A percentile compares a stretch with the other conserved stretches of the same genome.
Conservation (phyloP, 371 early-diverging fungal genomes). For the Mortierella sp. region DNA sequence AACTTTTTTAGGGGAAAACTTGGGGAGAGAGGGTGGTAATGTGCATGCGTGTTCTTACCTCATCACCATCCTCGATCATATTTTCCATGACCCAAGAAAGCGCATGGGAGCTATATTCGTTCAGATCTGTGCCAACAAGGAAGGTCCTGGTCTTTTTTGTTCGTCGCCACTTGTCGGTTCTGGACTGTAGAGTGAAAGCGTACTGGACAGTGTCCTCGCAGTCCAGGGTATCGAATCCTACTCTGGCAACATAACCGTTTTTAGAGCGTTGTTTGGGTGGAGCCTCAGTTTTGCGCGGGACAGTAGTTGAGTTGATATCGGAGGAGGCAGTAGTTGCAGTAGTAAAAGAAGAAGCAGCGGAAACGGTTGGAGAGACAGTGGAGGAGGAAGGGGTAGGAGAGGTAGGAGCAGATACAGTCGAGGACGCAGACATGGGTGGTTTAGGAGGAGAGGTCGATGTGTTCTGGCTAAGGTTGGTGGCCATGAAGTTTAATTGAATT, state of each 20-base stretch:
- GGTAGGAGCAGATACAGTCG: background rate
- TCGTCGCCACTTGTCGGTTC: slow-evolving; percentile 62
- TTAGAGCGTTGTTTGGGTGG: slow-evolving; percentile 41
- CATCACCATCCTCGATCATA: slow-evolving; percentile 74
- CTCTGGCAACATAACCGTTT: slow-evolving; percentile 63
- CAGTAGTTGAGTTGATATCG: background rate
- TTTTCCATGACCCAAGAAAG: slow-evolving; percentile 69
- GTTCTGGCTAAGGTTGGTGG: background rate
- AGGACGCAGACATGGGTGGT: background rate
- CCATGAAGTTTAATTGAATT: background rate
- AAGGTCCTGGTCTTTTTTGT: slow-evolving; percentile 65
- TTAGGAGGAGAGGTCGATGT: background rate
- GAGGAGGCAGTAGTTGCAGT: background rate
- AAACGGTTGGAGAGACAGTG: background rate
- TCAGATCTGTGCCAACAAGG: slow-evolving; percentile 71
- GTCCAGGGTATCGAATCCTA: slow-evolving; percentile 72
- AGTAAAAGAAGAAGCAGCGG: slow-evolving; percentile 6
- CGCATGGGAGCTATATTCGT: slow-evolving; percentile 70
- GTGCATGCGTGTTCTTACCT: slow-evolving; percentile 46
- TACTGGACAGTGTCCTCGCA: slow-evolving; percentile 65
- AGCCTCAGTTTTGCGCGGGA: slow-evolving; percentile 27
- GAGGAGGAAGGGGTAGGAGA: background rate
- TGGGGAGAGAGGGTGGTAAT: background rate
- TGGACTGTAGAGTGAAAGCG: slow-evolving; percentile 66
- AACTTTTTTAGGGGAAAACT: background rate